Conservation (phyloP, 1,284 basidiomycete species). For the Neotropicomus parvogracilis region DNA sequence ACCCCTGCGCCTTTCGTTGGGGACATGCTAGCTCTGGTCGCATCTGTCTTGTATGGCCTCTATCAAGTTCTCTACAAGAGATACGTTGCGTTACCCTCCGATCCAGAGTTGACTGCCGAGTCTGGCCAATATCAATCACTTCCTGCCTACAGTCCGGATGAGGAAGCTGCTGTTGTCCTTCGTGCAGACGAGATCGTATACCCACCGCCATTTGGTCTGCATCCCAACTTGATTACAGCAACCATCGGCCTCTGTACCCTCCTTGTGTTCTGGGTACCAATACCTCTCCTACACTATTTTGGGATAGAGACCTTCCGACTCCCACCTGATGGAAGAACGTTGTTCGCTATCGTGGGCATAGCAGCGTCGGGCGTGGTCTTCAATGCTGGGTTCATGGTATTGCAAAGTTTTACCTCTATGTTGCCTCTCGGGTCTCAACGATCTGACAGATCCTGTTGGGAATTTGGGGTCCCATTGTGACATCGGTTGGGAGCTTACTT, state of each 20-base stretch:
- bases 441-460: slow-evolving; percentile 63
- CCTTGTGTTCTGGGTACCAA: slow-evolving; percentile 62
- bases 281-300: slow-evolving; percentile 64
- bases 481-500: slow-evolving; percentile 78
- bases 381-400: slow-evolving; percentile 76
- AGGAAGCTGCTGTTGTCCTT: slow-evolving; percentile 11
- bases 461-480: slow-evolving; percentile 80
- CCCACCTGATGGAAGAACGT: slow-evolving; percentile 45
- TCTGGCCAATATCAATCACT: slow-evolving; percentile 43
- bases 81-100: slow-evolving; percentile 62
- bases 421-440: slow-evolving; percentile 3
- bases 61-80: slow-evolving; percentile 84
- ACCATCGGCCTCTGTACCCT: slow-evolving; percentile 66
- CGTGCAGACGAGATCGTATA: slow-evolving; percentile 38
- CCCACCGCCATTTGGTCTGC: slow-evolving; percentile 71
- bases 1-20: slow-evolving; percentile 65
- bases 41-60: slow-evolving; percentile 60
- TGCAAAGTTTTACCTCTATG: slow-evolving; percentile 13
- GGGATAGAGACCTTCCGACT: slow-evolving; percentile 58
- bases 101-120: slow-evolving; percentile 46
- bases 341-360: slow-evolving; percentile 57
- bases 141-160: slow-evolving; percentile 23
- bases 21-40: slow-evolving; percentile 66
- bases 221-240: slow-evolving; percentile 71
- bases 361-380: slow-evolving; percentile 65